Evolutionary conservation across 805 yeast species (phyloP).

Genomic region (Wickerhamiella vanderwaltii): DNA sequence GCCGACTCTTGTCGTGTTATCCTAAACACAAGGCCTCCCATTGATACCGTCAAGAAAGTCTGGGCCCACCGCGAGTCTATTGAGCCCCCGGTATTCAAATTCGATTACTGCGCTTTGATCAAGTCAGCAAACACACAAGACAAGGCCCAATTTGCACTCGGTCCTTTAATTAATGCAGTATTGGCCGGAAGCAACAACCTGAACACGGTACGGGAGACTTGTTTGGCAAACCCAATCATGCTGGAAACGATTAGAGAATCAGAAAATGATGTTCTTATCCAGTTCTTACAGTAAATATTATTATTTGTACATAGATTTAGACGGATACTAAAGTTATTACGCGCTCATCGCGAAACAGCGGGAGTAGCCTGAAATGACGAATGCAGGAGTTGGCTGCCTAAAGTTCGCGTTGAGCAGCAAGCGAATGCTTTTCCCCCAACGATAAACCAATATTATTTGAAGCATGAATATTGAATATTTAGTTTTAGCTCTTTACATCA

Average conservation of each 20-base stretch:
- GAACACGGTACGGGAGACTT: background rate
- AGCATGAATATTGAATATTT: too few relatives aligned
- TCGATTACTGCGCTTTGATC: slow-evolving; percentile 2
- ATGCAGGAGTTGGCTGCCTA: too few relatives aligned
- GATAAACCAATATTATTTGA: too few relatives aligned
- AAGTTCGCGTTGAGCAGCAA: too few relatives aligned
- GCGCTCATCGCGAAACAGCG: too few relatives aligned
- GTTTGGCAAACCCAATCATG: background rate
- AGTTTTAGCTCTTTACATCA: too few relatives aligned
- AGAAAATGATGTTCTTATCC: background rate
- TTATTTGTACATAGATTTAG: background rate
- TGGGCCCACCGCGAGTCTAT: slow-evolving; percentile 1
- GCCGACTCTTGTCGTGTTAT: slow-evolving; percentile 19
- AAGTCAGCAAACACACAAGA: background rate
- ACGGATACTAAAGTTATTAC: too few relatives aligned
- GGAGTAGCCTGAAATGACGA: too few relatives aligned
- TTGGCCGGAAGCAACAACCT: background rate
- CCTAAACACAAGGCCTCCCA: slow-evolving; percentile 13
- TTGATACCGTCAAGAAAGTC: background rate
- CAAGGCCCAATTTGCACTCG: slow-evolving; percentile 1
- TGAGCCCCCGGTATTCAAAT: background rate
- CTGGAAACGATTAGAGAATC: background rate
- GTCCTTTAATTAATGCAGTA: background rate
- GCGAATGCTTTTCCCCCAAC: too few relatives aligned
- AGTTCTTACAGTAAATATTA: background rate